Conservation (phyloP, 2,329 filamentous ascomycete genomes). For the Orbilia ellipsospora region DNA sequence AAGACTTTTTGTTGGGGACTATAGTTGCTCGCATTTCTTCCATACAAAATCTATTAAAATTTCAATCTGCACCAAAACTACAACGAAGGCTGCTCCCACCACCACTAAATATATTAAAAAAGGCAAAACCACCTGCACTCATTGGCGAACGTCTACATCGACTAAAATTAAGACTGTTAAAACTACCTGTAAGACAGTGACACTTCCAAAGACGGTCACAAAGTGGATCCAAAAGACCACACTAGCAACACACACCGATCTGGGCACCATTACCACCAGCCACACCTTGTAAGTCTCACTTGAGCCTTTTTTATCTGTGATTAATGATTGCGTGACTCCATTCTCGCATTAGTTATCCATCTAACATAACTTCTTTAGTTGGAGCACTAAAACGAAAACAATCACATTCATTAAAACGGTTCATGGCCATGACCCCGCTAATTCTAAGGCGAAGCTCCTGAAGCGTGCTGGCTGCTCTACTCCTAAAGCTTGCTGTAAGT, state of each 20-base stretch:
- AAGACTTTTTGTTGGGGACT: no score
- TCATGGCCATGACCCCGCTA: no score
- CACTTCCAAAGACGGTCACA: conserved; percentile 1
- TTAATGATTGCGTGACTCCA: not conserved
- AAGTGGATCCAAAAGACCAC: conserved; percentile 4
- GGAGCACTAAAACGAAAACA: not conserved
- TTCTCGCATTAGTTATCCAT: not conserved
- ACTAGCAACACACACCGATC: not conserved
- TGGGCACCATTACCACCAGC: not conserved
- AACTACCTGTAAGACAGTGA: conserved; percentile 6
- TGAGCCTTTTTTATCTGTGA: not conserved
- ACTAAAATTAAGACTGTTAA: not conserved
- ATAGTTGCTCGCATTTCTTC: not conserved
- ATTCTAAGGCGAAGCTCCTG: not conserved
- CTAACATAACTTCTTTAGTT: no score
- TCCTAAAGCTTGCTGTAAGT: conserved; percentile 11
- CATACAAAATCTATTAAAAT: conserved; percentile 4
- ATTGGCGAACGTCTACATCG: not conserved
- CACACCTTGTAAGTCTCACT: not conserved
- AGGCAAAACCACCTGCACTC: not conserved
- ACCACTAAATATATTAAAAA: conserved; percentile 7
- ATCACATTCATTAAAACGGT: not conserved
- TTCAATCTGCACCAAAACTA: not conserved
- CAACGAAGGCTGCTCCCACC: not conserved
- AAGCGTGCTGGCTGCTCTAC: not conserved